Evolutionary conservation across 164 flowering plant genomes (phyloP).

Genomic region (Vitis riparia): DNA sequence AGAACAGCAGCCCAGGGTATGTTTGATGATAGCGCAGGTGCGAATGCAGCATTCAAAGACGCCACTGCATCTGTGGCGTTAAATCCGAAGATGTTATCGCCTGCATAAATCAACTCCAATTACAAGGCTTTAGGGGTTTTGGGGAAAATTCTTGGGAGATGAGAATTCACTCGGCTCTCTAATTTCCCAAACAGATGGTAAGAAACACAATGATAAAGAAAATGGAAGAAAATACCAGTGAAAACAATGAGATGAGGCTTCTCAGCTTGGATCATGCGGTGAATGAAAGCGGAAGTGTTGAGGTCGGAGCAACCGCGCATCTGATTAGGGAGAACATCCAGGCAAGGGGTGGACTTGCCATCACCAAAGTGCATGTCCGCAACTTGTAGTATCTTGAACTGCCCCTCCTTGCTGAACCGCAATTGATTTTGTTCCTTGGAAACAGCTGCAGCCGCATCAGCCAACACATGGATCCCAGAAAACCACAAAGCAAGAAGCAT

Average conservation of each 20-base stretch:
- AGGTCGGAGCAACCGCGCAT: slow-evolving; percentile 74
- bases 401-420: slow-evolving; percentile 47
- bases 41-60: slow-evolving; percentile 80
- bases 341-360: slow-evolving; percentile 62
- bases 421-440: no score
- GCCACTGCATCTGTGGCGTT: slow-evolving; percentile 59
- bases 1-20: slow-evolving; percentile 95
- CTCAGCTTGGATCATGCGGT: slow-evolving; percentile 72
- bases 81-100: slow-evolving; percentile 85
- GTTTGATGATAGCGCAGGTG: slow-evolving; percentile 58
- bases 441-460: slow-evolving; percentile 17
- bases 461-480: slow-evolving; percentile 1
- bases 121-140: not conserved
- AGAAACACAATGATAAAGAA: not conserved
- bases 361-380: slow-evolving; percentile 94
- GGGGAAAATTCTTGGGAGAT: no score
- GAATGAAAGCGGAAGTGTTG: slow-evolving; percentile 80
- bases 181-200: not conserved
- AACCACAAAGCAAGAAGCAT: slow-evolving; percentile 4
- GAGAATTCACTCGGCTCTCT: no score
- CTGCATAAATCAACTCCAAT: slow-evolving; percentile 23
- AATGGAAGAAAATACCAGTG: slow-evolving; percentile 54
- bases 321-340: slow-evolving; percentile 61
- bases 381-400: slow-evolving; percentile 85
- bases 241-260: slow-evolving; percentile 85